Evolutionary conservation across 441 rosid genomes (phyloP).

Genomic region (Daphne laureola): DNA sequence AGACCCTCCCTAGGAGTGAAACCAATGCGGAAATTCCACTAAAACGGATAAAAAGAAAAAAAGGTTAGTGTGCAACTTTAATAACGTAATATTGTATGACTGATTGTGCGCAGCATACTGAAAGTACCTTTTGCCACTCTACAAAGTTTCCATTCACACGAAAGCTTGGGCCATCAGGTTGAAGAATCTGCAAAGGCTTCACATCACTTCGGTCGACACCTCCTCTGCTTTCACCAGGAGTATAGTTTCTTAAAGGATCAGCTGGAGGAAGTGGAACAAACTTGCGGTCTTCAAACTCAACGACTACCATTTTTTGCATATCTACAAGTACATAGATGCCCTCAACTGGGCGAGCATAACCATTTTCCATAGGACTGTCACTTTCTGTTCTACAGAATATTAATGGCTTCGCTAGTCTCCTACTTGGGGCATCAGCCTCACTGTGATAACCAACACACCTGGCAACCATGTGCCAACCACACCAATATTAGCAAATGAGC

Average conservation of each 20-base stretch:
- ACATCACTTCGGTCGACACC: slow-evolving; percentile 91
- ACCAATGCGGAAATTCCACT: slow-evolving; percentile 94
- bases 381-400: slow-evolving; percentile 85
- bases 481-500: neutral
- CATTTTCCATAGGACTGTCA: slow-evolving; percentile 92
- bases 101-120: too few relatives aligned
- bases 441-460: slow-evolving; percentile 81
- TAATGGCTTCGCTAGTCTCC: slow-evolving; percentile 81
- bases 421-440: slow-evolving; percentile 70
- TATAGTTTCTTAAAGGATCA: slow-evolving; percentile 82
- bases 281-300: slow-evolving; percentile 79
- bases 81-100: too few relatives aligned
- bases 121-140: slow-evolving; percentile 77
- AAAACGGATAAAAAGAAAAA: slow-evolving; percentile 23
- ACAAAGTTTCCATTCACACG: slow-evolving; percentile 74
- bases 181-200: slow-evolving; percentile 67
- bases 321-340: slow-evolving; percentile 75
- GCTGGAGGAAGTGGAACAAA: slow-evolving; percentile 83
- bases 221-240: slow-evolving; percentile 76
- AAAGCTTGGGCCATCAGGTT: slow-evolving; percentile 91
- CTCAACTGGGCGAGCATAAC: slow-evolving; percentile 89
- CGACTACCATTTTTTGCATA: slow-evolving; percentile 81
- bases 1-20: slow-evolving; percentile 88
- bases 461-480: slow-evolving; percentile 12
- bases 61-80: neutral